Percentiles rank a stretch among this genome's conserved stretches.
These are phyloP conservation scores for Cunninghamia lanceolata DNA, from an alignment of 75 land plant genomes.

Conservation along the genomic window DNA sequence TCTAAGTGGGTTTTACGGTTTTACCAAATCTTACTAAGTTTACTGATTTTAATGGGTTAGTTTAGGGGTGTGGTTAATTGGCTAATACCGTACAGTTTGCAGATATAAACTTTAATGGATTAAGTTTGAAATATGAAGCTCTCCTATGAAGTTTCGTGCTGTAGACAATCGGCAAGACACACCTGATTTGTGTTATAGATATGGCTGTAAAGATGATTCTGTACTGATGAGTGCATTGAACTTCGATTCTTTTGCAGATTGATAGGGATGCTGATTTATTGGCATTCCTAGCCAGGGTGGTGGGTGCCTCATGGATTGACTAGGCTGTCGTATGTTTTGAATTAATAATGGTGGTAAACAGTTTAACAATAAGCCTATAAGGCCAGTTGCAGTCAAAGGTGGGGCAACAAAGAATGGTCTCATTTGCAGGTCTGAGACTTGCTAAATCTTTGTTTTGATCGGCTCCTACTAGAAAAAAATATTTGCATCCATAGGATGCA, in stretches of 20 bases:
- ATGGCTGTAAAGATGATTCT: not conserved
- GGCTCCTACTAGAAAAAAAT: too few relatives aligned
- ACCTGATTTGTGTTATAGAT: not conserved
- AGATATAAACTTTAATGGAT: too few relatives aligned
- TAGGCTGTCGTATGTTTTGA: slow-evolving; percentile 5
- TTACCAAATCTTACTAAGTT: not conserved
- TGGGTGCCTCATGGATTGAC: slow-evolving; percentile 65
- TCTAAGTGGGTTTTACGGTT: not conserved
- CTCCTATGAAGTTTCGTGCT: not conserved
- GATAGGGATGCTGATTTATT: slow-evolving; percentile 80
- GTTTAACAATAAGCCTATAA: not conserved
- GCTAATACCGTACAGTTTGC: too few relatives aligned
- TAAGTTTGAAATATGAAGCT: too few relatives aligned
- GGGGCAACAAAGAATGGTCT: not conserved
- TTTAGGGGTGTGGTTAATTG: not conserved
- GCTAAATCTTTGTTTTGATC: too few relatives aligned
- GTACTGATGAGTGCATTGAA: too few relatives aligned
- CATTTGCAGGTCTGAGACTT: not conserved
- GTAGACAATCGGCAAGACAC: not conserved
- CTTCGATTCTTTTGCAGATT: slow-evolving; percentile 46
- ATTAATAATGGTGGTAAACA: too few relatives aligned
- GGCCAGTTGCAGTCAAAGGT: not conserved
- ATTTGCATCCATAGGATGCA: too few relatives aligned
- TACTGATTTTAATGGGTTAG: not conserved
- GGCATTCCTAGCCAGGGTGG: slow-evolving; percentile 77